These are phyloP conservation scores for Amanita pseudoporphyria DNA, from an alignment of 768 basidiomycete genomes.

Conservation along the genomic window DNA sequence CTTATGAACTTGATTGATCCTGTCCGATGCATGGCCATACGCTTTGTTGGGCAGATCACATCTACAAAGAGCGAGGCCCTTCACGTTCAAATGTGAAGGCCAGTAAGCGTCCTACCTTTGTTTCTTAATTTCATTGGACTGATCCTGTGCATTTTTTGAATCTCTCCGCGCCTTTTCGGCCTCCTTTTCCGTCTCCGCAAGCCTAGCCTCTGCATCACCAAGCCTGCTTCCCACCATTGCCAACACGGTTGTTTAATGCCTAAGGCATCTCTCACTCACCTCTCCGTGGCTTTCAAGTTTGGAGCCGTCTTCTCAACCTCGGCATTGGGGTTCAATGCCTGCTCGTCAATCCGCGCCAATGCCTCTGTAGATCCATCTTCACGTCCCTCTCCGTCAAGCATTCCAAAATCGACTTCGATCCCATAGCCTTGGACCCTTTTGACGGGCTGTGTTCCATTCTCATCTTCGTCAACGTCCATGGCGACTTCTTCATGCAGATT, in stretches of 20 bases:
- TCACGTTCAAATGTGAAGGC: no score
- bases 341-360: slow-evolving; percentile 64
- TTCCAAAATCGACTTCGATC: slow-evolving; percentile 79
- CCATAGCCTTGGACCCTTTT: slow-evolving; percentile 74
- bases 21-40: slow-evolving; percentile 90
- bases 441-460: slow-evolving; percentile 67
- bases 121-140: slow-evolving; percentile 82
- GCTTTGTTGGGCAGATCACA: slow-evolving; percentile 91
- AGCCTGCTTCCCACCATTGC: slow-evolving; percentile 32
- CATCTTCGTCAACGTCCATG: slow-evolving; percentile 91
- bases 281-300: slow-evolving; percentile 93
- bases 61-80: slow-evolving; percentile 17
- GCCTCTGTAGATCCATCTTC: slow-evolving; percentile 57
- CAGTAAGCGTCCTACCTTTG: slow-evolving; percentile 40
- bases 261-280: slow-evolving; percentile 31
- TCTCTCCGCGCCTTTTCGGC: slow-evolving; percentile 88
- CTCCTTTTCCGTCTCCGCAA: slow-evolving; percentile 85
- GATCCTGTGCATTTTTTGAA: slow-evolving; percentile 82
- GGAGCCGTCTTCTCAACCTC: slow-evolving; percentile 94
- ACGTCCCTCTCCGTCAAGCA: slow-evolving; percentile 65
- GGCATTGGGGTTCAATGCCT: slow-evolving; percentile 54
- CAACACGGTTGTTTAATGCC: no score
- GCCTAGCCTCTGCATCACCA: slow-evolving; percentile 76
- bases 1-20: slow-evolving; percentile 95
- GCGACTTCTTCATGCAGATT: slow-evolving; percentile 77